Base-by-base conservation (phyloP, 2,329 filamentous ascomycete species). In the Phaeosphaeriaceae sp. region DNA sequence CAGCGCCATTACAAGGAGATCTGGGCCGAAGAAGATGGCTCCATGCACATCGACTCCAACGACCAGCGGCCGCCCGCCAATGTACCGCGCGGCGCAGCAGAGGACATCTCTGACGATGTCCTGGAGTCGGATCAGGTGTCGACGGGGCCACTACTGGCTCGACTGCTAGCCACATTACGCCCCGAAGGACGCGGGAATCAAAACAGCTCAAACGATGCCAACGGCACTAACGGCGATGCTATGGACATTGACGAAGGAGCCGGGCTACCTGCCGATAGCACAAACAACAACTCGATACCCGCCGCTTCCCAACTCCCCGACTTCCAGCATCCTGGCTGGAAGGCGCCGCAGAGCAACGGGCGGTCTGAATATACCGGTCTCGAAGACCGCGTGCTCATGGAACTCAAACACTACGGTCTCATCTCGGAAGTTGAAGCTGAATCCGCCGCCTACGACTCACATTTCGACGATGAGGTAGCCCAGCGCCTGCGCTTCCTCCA, bases 11-110 rank as follows among this genome's bases (percentile, higher is more conserved):
- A 98, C 79, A 89, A 87, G 23, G 94, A 98, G 60, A 84, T 94
- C 10, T 99, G 95, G 95, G 91, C 93, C 0, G 93, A 97, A 66
- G 95, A 99, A 75, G 95, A 99, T 72, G 93, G 92, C 10, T 83
- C 87, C 49, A 90, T 93, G 83, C 85, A 89, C 40, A 81, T 94
- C 8, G 92, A 96, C 73, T 84, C 86, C 4, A 84, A 86, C 5
- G 83, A 86, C 35, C 89, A 93, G 56, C 89, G 88, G 65, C 84
- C 92, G 7, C 86, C 92, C 0, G 84, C 91, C 1, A 97, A 97
- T 72, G 90, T 95, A 68, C 85, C 94, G 1, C 89, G 94, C 42
- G 94, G 95, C 22, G 91, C 81, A 63, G 93, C 97, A 55, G 94
- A 98, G 42, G 87, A 92, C 64, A 88, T 99, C 82, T 90, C 89